Evolutionary conservation across 139 green algal species (phyloP).

Genomic region (Tetraselmis striata): DNA sequence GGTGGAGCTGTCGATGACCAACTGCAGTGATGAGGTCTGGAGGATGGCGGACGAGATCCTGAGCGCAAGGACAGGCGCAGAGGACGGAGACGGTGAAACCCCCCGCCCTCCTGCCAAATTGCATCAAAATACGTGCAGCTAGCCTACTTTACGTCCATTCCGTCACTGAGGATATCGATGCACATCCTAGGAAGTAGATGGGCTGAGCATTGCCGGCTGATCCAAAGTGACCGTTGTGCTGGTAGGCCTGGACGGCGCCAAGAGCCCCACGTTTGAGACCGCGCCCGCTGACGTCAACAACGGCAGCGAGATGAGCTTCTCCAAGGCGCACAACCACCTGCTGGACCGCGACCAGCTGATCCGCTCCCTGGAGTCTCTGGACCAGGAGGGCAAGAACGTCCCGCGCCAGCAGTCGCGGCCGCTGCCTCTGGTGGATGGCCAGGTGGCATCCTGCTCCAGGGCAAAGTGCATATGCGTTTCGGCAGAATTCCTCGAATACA

Average conservation of each 20-base stretch:
- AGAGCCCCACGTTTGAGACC: neutral
- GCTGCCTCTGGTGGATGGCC: neutral
- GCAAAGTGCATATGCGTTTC: neutral
- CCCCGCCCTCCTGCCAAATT: too few species aligned
- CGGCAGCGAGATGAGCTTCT: neutral
- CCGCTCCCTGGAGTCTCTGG: neutral
- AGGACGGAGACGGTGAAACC: neutral
- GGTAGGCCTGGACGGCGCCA: neutral
- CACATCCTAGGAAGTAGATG: too few species aligned
- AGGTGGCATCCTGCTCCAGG: neutral
- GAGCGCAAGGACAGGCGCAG: neutral
- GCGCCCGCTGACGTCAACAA: neutral
- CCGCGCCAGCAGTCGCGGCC: neutral
- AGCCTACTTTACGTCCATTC: too few species aligned
- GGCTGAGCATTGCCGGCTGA: too few species aligned
- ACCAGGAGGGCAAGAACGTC: neutral
- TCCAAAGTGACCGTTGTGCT: too few species aligned
- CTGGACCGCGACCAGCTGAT: neutral
- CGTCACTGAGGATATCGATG: too few species aligned
- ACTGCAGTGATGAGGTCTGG: neutral
- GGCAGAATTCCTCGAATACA: too few species aligned
- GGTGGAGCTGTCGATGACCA: slow-evolving; percentile 3
- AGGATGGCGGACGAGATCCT: neutral
- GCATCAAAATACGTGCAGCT: too few species aligned
- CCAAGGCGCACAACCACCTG: neutral